Evolutionary conservation across 176 grass and related monocot species (phyloP), one percentile per base, ranked within the genome.

Genomic region (Juncus inflexus): DNA sequence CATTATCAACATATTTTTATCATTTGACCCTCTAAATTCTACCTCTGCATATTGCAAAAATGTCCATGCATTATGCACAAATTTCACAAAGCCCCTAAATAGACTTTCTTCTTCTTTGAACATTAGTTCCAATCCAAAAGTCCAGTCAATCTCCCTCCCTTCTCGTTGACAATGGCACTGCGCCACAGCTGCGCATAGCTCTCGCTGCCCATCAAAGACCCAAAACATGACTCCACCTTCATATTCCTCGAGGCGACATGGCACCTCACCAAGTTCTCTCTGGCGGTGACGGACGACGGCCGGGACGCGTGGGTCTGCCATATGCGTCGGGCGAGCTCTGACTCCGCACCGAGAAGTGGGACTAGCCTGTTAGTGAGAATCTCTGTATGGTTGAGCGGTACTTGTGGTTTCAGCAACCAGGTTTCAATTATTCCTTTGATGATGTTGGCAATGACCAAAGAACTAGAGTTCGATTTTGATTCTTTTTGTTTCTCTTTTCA

Each of bases 341-440:
- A 57, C 82, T 91, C 71, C 88, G 91, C 5, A 81, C 87, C 3
- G 91, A 96, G 77, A 87, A 88, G 66, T 96, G 91, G 91, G 91
- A 96, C 77, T 84, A 88, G 58, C 67, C 87, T n/a, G 76, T 85
- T 35, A 0, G 57, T 42, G 91, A 96, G 50, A 90, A 96, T 51
- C 67, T 96, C 58, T 16, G 65, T 0, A 87, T 88, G 4, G 76
- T 78, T 49, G 91, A 96, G 79, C 84, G 74, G 11, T 91, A 96
- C 81, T 84, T 91, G 51, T 81, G 84, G 35, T 78, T 88, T 65
- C 84, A 88, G 10, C 84, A 96, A 58, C 84, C 82, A 13, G 55
- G 61, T 14, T 96, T 87, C 52, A 76, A 78, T 39, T 96, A 96
- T 63, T 81, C 81, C 51, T 88, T 90, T 75, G 79, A 96, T 40